Evolutionary conservation across 768 basidiomycete genomes (phyloP).

Genomic region (Phlebiopsis gigantea): DNA sequence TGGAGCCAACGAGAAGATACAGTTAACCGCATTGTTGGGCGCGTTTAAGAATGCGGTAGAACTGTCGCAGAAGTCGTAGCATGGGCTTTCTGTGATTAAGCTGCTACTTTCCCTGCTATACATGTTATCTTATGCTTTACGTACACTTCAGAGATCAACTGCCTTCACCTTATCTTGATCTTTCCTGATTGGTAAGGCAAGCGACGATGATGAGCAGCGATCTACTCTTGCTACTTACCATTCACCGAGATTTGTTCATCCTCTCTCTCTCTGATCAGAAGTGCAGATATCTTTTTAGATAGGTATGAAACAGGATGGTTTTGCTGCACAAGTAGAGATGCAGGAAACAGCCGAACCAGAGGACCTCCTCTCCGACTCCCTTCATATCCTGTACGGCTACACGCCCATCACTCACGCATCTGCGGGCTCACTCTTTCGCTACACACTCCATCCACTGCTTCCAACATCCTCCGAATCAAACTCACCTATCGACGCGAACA

Average conservation of each 20-base stretch:
- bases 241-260: no score
- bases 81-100: neutral
- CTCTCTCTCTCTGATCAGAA: no score
- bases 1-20: slow-evolving; percentile 92
- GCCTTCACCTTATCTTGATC: neutral
- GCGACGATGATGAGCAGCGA: neutral
- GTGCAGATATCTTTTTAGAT: no score
- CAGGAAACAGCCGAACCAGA: slow-evolving; percentile 37
- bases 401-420: slow-evolving; percentile 56
- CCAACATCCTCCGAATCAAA: neutral
- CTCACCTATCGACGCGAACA: neutral
- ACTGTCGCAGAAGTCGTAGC: slow-evolving; percentile 33
- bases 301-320: no score
- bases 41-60: slow-evolving; percentile 94
- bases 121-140: neutral
- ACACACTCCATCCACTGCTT: slow-evolving; percentile 23
- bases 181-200: slow-evolving; percentile 1
- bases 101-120: neutral
- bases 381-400: slow-evolving; percentile 51
- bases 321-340: neutral
- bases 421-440: slow-evolving; percentile 47
- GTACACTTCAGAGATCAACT: neutral
- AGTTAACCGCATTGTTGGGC: slow-evolving; percentile 84
- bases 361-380: slow-evolving; percentile 63
- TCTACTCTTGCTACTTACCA: no score